A percentile compares a stretch with the other conserved stretches of the same genome.
Evolutionary conservation across 2,329 filamentous ascomycete species (phyloP).

Genomic region (Rhinocladiella similis): DNA sequence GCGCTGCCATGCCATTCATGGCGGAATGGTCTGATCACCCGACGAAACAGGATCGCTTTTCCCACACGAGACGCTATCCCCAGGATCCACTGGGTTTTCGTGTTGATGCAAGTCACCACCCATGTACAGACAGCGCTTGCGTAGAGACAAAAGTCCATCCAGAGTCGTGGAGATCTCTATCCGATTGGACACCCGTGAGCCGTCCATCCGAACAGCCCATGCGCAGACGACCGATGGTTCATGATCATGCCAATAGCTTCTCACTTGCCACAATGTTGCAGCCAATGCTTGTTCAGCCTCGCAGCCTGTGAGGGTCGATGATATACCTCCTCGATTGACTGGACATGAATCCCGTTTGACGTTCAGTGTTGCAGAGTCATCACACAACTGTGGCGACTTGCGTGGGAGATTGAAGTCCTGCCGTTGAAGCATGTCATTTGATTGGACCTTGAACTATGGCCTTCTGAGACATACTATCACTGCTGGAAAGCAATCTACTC

Average conservation of each 20-base stretch:
- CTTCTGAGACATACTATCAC: slow-evolving; percentile 13
- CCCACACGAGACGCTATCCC: neutral
- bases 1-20: neutral
- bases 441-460: slow-evolving; percentile 8
- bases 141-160: neutral
- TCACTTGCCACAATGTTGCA: neutral
- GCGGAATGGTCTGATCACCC: neutral
- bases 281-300: neutral
- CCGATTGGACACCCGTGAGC: neutral
- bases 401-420: slow-evolving; percentile 4
- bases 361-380: slow-evolving; percentile 1
- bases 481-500: slow-evolving; percentile 7
- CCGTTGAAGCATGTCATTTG: neutral
- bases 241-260: neutral
- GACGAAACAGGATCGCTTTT: neutral
- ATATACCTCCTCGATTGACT: neutral
- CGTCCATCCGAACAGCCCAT: neutral
- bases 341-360: slow-evolving; percentile 1
- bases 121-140: slow-evolving; percentile 1
- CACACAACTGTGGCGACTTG: slow-evolving; percentile 7
- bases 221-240: neutral
- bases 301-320: neutral
- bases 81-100: neutral
- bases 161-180: neutral
- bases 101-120: neutral